phyloP scores from a whole-genome alignment of 2,329 filamentous ascomycete species.

The Phoma sp. region DNA sequence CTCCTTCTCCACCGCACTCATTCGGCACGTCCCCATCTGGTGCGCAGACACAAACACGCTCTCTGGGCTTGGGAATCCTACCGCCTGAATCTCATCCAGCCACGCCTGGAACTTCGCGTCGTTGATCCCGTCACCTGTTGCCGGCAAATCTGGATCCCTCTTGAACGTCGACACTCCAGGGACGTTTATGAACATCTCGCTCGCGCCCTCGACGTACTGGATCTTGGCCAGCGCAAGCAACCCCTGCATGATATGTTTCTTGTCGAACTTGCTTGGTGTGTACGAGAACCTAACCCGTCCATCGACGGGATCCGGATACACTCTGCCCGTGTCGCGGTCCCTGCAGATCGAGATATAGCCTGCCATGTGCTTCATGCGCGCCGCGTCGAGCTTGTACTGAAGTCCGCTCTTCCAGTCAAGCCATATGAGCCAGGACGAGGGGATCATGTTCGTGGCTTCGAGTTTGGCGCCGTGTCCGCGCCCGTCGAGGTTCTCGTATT shows the following conservation, averaged over 20 bases:
- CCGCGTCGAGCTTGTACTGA: conserved; percentile 73
- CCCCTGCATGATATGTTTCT: conserved; percentile 73
- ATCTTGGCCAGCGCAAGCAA: conserved; percentile 76
- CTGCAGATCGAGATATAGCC: conserved; percentile 76
- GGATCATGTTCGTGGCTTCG: conserved; percentile 78
- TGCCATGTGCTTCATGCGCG: conserved; percentile 72
- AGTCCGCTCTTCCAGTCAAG: conserved; percentile 72
- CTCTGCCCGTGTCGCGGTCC: conserved; percentile 76
- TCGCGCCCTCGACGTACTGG: conserved; percentile 77
- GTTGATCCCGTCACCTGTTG: conserved; percentile 55
- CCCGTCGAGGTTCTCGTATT: conserved; percentile 81
- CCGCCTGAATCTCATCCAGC: conserved; percentile 61
- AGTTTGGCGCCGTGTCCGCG: conserved; percentile 83
- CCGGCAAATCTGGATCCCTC: conserved; percentile 42
- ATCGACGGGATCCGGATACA: conserved; percentile 73
- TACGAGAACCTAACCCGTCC: conserved; percentile 74
- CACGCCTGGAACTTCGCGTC: conserved; percentile 68
- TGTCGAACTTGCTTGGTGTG: conserved; percentile 73
- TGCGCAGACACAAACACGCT: conserved; percentile 72
- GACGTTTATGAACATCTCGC: conserved; percentile 75
- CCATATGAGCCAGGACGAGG: conserved; percentile 66
- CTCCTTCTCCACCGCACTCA: conserved; percentile 61
- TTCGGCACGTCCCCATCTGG: conserved; percentile 80
- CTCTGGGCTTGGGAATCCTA: conserved; percentile 57
- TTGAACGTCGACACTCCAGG: conserved; percentile 70